phyloP scores from a whole-genome alignment of 345 rosid genomes.

The Citrus sinensis region DNA sequence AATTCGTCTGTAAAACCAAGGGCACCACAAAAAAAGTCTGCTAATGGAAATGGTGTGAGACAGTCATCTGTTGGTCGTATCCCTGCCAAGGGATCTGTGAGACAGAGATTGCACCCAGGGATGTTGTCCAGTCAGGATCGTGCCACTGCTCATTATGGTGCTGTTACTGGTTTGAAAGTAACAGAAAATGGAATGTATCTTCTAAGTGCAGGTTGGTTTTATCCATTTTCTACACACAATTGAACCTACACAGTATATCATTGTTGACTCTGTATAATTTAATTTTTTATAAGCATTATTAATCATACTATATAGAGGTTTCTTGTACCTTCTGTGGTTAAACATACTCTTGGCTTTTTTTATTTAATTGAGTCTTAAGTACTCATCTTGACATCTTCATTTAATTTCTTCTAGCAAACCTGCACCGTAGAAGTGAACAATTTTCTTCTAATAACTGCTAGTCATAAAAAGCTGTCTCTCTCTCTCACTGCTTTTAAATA shows the following conservation, averaged over 20 bases:
- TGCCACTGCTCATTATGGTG: conserved; percentile 95
- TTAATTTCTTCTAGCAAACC: neutral
- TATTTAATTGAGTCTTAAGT: neutral
- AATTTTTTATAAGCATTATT: neutral
- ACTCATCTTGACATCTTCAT: neutral
- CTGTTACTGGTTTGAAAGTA: conserved; percentile 75
- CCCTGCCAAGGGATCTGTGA: conserved; percentile 48
- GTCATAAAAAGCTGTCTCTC: neutral
- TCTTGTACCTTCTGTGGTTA: neutral
- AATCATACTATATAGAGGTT: neutral
- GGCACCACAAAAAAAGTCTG: conserved; percentile 39
- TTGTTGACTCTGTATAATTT: neutral
- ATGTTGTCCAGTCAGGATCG: conserved; percentile 76
- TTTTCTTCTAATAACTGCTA: neutral
- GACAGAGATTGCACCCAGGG: conserved; percentile 84
- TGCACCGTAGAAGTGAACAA: neutral
- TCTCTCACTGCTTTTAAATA: conserved; percentile 17
- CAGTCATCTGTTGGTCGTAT: conserved; percentile 46
- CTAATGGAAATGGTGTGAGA: conserved; percentile 54
- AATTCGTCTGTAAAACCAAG: conserved; percentile 34
- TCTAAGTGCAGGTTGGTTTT: conserved; percentile 78
- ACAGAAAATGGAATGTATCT: conserved; percentile 93
- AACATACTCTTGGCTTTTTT: neutral
- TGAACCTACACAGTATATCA: neutral
- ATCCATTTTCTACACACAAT: neutral